Evolutionary conservation across 1,139 yeast species (phyloP), one percentile per base, ranked within the genome.

Genomic region (Debaryomycetaceae sp.): DNA sequence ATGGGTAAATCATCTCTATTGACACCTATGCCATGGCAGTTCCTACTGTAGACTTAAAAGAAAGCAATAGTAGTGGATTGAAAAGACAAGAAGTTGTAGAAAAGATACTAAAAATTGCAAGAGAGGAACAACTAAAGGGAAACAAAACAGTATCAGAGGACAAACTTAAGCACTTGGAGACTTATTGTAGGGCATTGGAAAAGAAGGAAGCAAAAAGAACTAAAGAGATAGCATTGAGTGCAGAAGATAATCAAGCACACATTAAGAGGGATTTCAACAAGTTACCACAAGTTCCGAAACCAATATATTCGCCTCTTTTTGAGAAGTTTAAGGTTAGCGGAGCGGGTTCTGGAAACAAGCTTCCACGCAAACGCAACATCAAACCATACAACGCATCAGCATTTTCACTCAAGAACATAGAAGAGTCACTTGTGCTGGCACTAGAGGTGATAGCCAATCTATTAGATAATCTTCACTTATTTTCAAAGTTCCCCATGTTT

Each of bases 401-500:
- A 11, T 48, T 60, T 19, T 44, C 58, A 2, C 49, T 69, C 44
- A 66, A 64, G 39, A 56, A 56, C 18, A 37, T 65, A 6, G 78
- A 72, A 48, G 40, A 51, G 26, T 43, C 58, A 2, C 45, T 68
- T 4, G 58, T 72, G 3, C 58, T 55, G 11, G 46, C 65, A 1
- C 52, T 72, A 22, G 78, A 72, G 52, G 56, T 58, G 5, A 24
- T 67, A 18, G 77, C 75, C 22, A 70, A 67, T 40, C 47, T 72
- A 4, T 54, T 72, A 30, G 78, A 72, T 51, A 72, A 70, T 42
- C 59, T 72, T 29, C 77, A 72, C 49, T 61, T 72, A 39, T 64
- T 72, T 33, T 67, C 74, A 33, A 65, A 66, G 41, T 54, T 72
- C 52, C 77, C 56, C 44, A 70, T 68, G 69, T 72, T 72, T 45